phyloP scores from a whole-genome alignment of 2,329 filamentous ascomycete species.

The Hypoxylon sp. region DNA sequence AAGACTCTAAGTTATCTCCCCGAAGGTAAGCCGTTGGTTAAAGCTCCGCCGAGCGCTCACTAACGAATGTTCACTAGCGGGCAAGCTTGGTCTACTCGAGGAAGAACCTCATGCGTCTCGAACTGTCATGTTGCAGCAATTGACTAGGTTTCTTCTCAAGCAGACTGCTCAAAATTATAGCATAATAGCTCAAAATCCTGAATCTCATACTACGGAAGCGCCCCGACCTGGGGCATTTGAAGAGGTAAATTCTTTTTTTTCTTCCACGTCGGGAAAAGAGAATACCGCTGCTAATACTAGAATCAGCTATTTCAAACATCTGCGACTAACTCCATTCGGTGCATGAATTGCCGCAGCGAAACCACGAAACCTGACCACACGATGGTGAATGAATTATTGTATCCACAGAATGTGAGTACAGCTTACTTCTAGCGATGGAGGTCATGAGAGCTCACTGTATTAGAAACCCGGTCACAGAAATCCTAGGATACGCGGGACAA shows the following conservation, averaged over 20 bases:
- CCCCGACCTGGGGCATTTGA: conserved; percentile 66
- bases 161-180: conserved; percentile 83
- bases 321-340: conserved; percentile 81
- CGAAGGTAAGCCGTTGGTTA: conserved; percentile 66
- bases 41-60: conserved; percentile 18
- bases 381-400: conserved; percentile 87
- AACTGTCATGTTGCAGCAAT: conserved; percentile 84
- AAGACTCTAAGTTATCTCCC: conserved; percentile 89
- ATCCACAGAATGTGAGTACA: conserved; percentile 69
- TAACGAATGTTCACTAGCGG: conserved; percentile 62
- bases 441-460: conserved; percentile 15
- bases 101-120: conserved; percentile 82
- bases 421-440: conserved; percentile 36
- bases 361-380: conserved; percentile 83
- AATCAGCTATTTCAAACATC: conserved; percentile 73
- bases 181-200: conserved; percentile 71
- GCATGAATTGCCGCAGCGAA: conserved; percentile 88
- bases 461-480: conserved; percentile 65
- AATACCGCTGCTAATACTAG: conserved; percentile 46
- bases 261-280: conserved; percentile 11
- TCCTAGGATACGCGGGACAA: conserved; percentile 67
- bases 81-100: conserved; percentile 84
- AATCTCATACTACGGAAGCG: conserved; percentile 51
- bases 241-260: conserved; percentile 61
- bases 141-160: conserved; percentile 87